These are phyloP conservation scores for Rugonectria rugulosa DNA, from an alignment of 2,329 filamentous ascomycete species.

Conservation along the genomic window DNA sequence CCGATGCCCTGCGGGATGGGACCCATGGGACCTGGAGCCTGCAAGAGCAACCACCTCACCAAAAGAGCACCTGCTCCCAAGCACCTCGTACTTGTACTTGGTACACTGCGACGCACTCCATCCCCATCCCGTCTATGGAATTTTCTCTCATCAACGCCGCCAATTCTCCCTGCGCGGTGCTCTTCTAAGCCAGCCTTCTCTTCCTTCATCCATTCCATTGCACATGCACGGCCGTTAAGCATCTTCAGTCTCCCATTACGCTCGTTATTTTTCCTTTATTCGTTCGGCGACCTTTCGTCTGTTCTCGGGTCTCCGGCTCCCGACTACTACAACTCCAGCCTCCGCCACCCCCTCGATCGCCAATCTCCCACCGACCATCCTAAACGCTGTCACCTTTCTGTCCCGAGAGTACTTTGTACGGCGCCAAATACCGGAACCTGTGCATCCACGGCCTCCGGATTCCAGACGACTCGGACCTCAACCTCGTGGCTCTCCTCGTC, in stretches of 20 bases:
- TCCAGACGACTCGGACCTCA: conserved; percentile 3
- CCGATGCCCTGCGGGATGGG: too few relatives aligned
- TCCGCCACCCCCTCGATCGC: conserved; percentile 19
- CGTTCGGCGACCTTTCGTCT: conserved; percentile 27
- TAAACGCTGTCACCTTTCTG: background rate
- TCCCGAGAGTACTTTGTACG: conserved; percentile 1
- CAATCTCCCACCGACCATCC: conserved; percentile 10
- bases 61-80: conserved; percentile 21
- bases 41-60: conserved; percentile 3
- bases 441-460: conserved; percentile 12
- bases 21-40: too few relatives aligned
- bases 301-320: conserved; percentile 31
- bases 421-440: conserved; percentile 6
- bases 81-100: too few relatives aligned
- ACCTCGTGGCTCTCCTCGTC: conserved; percentile 4
- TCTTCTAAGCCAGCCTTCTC: conserved; percentile 12
- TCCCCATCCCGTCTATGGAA: conserved; percentile 25
- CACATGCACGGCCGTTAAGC: conserved; percentile 16
- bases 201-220: conserved; percentile 26
- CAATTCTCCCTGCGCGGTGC: conserved; percentile 21
- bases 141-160: conserved; percentile 25
- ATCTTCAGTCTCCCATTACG: conserved; percentile 32
- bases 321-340: conserved; percentile 18
- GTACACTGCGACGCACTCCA: conserved; percentile 16
- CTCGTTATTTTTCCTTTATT: conserved; percentile 31